Evolutionary conservation across 2,329 filamentous ascomycete genomes (phyloP), one percentile per base, ranked within the genome.

Genomic region (Sporothrix dimorphospora): DNA sequence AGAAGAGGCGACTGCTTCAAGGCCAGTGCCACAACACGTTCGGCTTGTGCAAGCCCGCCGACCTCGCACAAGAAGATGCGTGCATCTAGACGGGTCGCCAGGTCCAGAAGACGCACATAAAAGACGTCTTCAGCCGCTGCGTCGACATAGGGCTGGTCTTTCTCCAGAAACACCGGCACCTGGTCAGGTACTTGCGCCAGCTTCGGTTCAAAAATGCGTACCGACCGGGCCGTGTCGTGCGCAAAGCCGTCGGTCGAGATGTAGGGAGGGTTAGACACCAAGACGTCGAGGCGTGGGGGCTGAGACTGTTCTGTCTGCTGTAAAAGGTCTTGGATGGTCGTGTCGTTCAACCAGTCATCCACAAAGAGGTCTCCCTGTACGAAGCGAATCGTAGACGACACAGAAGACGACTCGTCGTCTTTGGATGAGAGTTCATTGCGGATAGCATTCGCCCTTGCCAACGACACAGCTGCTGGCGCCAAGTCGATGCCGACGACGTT

Each of bases 221-320:
- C 95, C 14, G 92, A 95, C 34, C 90, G 87, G 1, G 86, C 84
- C 0, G 91, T 94, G 21, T 88, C 87, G 51, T 81, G 85, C 51
- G 85, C 81, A 77, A 92, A 94, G 8, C 87, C 88, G 51, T 79
- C 75, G 0, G 84, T 82, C 1, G 94, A 97, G 68, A 98, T 91
- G 79, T 98, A 98, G 0, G 96, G 96, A 19, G 96, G 96, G 78
- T 99, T 99, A 1, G 92, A 92, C 47, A 96, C 87, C 1, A 99
- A 81, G 4, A 98, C 82, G 74, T 97, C 90, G 77, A 79, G 86
- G 70, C 42, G 21, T 19, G 9, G 19, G 38, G 8, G 21, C 21
- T 27, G 38, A 4, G 38, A 27, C 12, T 2, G 0, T 3, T 42
- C 27, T 12, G 66, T 11, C 57, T 16, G 49, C 16, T 6, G 24